Evolutionary conservation across 2,329 filamentous ascomycete species (phyloP), one percentile per base, ranked within the genome.

Genomic region (Trichoderma polysporum): DNA sequence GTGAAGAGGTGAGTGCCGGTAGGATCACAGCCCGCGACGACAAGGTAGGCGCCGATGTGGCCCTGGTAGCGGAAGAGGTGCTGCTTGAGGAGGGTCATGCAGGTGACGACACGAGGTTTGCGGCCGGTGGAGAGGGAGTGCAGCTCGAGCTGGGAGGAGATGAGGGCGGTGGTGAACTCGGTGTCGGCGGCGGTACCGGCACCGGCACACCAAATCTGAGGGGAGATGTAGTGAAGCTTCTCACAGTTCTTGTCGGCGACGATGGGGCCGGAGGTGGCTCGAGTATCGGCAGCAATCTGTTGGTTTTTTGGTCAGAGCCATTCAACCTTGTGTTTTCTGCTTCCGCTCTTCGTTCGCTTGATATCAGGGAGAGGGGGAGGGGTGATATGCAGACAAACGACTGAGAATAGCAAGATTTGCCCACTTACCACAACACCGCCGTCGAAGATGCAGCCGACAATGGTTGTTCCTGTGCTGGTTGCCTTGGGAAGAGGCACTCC

Each of bases 211-310:
- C 95, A 99, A 82, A 99, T 99, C 81, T 97, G 93, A 68, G 95
- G 94, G 50, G 95, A 87, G 80, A 99, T 99, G 86, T 96, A 99
- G 84, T 99, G 95, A 71, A 99, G 90, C 85, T 99, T 99, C 84
- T 99, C 94, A 85, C 95, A 98, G 87, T 99, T 99, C 92, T 99
- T 99, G 88, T 99, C 95, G 81, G 96, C 96, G 74, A 99, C 95
- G 81, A 99, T 99, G 73, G 95, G 94, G 39, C 95, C 95, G 71
- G 92, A 96, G 54, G 95, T 99, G 71, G 95, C 95, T 87, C 95
- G 89, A 72, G 95, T 99, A 83, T 99, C 95, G 83, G 95, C 95
- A 70, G 95, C 95, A 81, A 99, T 98, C 91, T 94, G n/a, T n/a
- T 27, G n/a, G 41, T 31, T 2, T 22, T 31, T 33, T 17, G 37